Evolutionary conservation across 2,329 filamentous ascomycete genomes (phyloP), one percentile per base, ranked within the genome.

Genomic region (Ceratocystis albifundus): DNA sequence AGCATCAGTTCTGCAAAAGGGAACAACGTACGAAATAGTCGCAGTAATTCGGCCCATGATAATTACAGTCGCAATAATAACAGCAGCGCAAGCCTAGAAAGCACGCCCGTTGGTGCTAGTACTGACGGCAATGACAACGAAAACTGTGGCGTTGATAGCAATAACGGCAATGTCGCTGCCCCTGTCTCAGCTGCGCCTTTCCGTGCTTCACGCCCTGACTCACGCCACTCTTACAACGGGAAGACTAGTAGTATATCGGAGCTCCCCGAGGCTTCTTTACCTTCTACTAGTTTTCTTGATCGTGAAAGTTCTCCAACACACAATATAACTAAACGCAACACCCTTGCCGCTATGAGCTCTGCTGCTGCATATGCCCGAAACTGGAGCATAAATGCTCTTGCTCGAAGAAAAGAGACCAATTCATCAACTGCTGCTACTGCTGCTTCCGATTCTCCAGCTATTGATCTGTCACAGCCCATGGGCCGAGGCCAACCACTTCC

Each of bases 401-500:
- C 82, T 69, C 75, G 79, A 66, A 77, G 79, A 67, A 79, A 79
- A 57, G 61, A 74, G 30, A 32, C 48, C 41, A 44, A 36, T n/a
- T 62, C 64, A 20, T 69, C 48, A 68, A 69, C 5, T 64, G 65
- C 36, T 55, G 12, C 15, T 10, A 10, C 62, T 32, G 45, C 50
- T n/a, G 22, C 17, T n/a, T 25, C 61, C 20, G 20, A 53, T 59
- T 28, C 64, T 12, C n/a, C 48, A 20, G 30, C 73, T 73, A 73
- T 84, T 68, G 74, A 84, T 75, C 70, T 82, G 68, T 76, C 74
- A 69, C 83, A 89, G 71, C 90, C 90, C 1, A 90, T 95, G 78
- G 91, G 91, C 1, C 83, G 90, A 48, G 90, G 90, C 0, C 87
- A 88, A 70, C 90, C 90, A 0, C 78, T 96, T 20, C 90, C 90